These are phyloP conservation scores for Puccinellia tenuiflora DNA, from an alignment of 176 grass and related monocot species.

Conservation along the genomic window DNA sequence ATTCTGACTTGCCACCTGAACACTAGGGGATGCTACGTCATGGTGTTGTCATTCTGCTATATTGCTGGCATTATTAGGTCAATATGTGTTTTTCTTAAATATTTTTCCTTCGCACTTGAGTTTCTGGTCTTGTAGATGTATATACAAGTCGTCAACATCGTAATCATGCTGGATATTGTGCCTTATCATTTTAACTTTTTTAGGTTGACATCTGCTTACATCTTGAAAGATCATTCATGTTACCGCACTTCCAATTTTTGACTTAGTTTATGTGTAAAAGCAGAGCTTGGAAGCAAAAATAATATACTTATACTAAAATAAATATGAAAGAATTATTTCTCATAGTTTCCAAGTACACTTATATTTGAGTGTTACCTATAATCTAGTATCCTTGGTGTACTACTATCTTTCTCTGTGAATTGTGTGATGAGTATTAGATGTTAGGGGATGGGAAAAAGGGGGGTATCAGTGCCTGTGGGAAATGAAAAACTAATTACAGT, in stretches of 20 bases:
- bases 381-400: conserved; percentile 34
- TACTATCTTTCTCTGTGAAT: conserved; percentile 41
- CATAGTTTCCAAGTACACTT: conserved; percentile 39
- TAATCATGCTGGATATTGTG: neutral
- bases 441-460: conserved; percentile 35
- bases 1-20: conserved; percentile 48
- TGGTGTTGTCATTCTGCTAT: neutral
- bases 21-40: conserved; percentile 20
- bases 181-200: neutral
- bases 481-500: conserved; percentile 44
- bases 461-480: conserved; percentile 30
- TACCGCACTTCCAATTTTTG: neutral
- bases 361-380: conserved; percentile 51
- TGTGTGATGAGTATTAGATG: conserved; percentile 44
- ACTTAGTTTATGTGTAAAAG: neutral
- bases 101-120: neutral
- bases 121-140: neutral
- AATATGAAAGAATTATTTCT: conserved; percentile 54
- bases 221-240: neutral
- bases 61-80: conserved; percentile 13
- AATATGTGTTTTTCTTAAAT: neutral
- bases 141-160: neutral
- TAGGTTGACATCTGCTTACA: neutral
- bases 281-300: conserved; percentile 7
- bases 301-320: conserved; percentile 35